phyloP scores from a whole-genome alignment of 257 asterid genomes.

The Leonotis leonurus region DNA sequence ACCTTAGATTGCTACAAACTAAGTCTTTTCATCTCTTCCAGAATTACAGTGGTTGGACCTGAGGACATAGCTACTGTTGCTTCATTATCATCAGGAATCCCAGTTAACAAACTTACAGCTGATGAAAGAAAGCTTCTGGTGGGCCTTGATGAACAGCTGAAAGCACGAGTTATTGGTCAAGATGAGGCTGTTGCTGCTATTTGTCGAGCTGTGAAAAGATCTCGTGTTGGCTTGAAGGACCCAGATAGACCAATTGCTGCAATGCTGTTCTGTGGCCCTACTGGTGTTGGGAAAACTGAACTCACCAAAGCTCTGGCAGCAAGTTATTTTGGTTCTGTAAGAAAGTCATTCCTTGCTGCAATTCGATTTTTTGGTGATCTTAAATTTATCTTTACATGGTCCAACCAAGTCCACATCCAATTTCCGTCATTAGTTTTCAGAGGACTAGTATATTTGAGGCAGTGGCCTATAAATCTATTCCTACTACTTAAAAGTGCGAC shows the following conservation, averaged over 20 bases:
- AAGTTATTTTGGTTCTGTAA: constrained; percentile 87
- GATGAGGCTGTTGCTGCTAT: constrained; percentile 92
- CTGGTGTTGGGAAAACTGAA: constrained; percentile 99
- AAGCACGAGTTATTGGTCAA: constrained; percentile 92
- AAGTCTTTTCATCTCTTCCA: constrained; percentile 26
- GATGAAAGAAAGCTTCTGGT: constrained; percentile 76
- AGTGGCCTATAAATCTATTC: constrained; percentile 5
- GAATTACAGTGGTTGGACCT: constrained; percentile 60
- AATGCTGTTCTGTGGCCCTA: constrained; percentile 98
- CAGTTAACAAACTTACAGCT: constrained; percentile 72
- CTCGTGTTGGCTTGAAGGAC: constrained; percentile 90
- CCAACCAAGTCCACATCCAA: constrained; percentile 1
- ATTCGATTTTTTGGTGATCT: background rate
- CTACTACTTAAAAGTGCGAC: background rate
- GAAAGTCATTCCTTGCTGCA: constrained; percentile 23
- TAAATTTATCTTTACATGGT: constrained; percentile 12
- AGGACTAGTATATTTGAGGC: constrained; percentile 3
- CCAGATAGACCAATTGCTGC: constrained; percentile 96
- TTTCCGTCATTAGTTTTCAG: background rate
- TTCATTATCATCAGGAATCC: constrained; percentile 89
- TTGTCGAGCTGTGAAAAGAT: constrained; percentile 92
- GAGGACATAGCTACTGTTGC: constrained; percentile 96
- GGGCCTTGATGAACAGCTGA: constrained; percentile 79
- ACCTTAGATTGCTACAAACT: constrained; percentile 14
- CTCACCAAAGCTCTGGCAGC: constrained; percentile 93